Evolutionary conservation across 2,329 filamentous ascomycete species (phyloP).

Genomic region (Fonsecaea pedrosoi): DNA sequence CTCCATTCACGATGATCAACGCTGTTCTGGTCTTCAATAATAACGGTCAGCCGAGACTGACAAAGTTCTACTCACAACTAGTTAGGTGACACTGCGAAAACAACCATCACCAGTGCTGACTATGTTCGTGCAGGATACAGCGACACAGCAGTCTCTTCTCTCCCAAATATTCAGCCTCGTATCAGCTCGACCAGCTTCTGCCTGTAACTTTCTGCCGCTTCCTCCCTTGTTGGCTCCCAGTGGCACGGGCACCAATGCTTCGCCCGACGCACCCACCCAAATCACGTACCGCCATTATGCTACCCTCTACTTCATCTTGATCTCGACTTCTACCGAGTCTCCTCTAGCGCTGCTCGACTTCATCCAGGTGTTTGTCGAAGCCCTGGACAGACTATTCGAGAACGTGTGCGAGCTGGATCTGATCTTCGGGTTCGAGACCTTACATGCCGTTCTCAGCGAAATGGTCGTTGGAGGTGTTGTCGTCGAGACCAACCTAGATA

Average conservation of each 20-base stretch:
- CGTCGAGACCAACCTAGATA: slow-evolving; percentile 57
- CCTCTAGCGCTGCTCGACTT: slow-evolving; percentile 93
- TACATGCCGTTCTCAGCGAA: slow-evolving; percentile 69
- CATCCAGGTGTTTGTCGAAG: slow-evolving; percentile 97
- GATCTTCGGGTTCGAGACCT: slow-evolving; percentile 98
- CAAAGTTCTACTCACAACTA: slow-evolving; percentile 98
- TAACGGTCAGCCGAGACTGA: slow-evolving; percentile 92
- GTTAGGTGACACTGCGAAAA: slow-evolving; percentile 56
- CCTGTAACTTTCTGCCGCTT: slow-evolving; percentile 94
- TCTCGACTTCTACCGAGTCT: slow-evolving; percentile 93
- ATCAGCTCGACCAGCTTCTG: slow-evolving; percentile 84
- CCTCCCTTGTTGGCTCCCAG: slow-evolving; percentile 67
- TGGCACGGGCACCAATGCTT: slow-evolving; percentile 53
- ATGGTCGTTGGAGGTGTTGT: slow-evolving; percentile 45
- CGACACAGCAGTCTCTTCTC: slow-evolving; percentile 94
- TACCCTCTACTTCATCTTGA: slow-evolving; percentile 97
- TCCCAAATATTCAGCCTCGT: slow-evolving; percentile 97
- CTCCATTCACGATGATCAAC: slow-evolving; percentile 78
- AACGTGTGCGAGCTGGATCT: slow-evolving; percentile 98
- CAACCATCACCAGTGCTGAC: slow-evolving; percentile 15
- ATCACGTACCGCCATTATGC: slow-evolving; percentile 98
- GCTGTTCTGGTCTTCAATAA: slow-evolving; percentile 99
- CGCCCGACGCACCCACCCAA: slow-evolving; percentile 81
- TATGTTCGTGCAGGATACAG: slow-evolving; percentile 74
- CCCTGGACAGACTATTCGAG: slow-evolving; percentile 92